Evolutionary conservation across 805 yeast species (phyloP), one percentile per base, ranked within the genome.

Genomic region (Jamesozyma piceae): DNA sequence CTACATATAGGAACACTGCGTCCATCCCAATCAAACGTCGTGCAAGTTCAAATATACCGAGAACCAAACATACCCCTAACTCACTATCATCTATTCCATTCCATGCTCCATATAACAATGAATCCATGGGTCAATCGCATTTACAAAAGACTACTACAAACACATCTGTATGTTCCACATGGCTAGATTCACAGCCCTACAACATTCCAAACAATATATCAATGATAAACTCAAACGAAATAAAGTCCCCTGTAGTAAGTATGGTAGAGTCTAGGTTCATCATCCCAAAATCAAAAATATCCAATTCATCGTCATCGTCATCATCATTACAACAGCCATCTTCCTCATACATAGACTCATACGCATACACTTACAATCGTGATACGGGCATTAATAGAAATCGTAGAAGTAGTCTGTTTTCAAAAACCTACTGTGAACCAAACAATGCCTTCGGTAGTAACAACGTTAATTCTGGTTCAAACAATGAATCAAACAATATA

Each of bases 241-340:
- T 37, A 14, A 29, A 17, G 4, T 37, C 40, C 3, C 40, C 40
- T 3, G 17, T 18, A 8, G 40, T 37, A 5, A 28, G 15, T 9
- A 15, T 24, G 4, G 40, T 37, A 9, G 40, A 37, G 28, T 20
- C 40, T 10, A n/a, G 40, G 6, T 37, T 37, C n/a, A 28, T 18
- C 17, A 37, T 37, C 18, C 35, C 40, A 14, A 37, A 21, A 15
- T 29, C 29, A 8, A 33, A 20, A 5, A 14, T 14, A 9, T 11
- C 5, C 17, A 6, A 9, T n/a, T 30, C n/a, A 30, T 5, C 33
- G 15, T 30, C 33, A 14, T 30, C 33, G 15, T 30, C 33, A n/a
- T 24, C 11, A 6, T 24, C 28, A 6, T 24, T 24, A 6, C 6
- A 24, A 24, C 28, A 24, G 28, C n/a, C n/a, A n/a, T n/a, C n/a